Evolutionary conservation across 2,329 filamentous ascomycete genomes (phyloP).

Genomic region (Elsinoe necatrix): DNA sequence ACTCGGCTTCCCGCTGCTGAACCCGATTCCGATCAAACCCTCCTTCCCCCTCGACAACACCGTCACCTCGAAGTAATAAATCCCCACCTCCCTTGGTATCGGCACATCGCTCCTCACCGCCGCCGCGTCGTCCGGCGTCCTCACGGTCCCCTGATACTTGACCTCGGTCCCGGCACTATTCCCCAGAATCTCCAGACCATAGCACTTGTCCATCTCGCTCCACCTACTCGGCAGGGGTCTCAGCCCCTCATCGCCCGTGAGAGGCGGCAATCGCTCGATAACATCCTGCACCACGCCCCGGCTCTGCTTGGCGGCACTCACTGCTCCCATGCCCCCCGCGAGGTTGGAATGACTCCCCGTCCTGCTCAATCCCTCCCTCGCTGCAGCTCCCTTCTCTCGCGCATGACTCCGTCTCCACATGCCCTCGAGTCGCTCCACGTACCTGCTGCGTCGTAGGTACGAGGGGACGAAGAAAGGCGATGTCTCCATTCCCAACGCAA

Average conservation of each 20-base stretch:
- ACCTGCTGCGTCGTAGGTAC: constrained; percentile 69
- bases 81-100: constrained; percentile 82
- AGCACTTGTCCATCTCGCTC: constrained; percentile 70
- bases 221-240: constrained; percentile 70
- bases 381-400: constrained; percentile 43
- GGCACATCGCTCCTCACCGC: constrained; percentile 73
- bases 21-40: constrained; percentile 49
- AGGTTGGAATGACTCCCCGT: constrained; percentile 26
- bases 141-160: constrained; percentile 48
- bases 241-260: constrained; percentile 47
- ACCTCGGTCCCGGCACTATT: constrained; percentile 63
- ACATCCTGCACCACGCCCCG: constrained; percentile 70
- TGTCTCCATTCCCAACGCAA: constrained; percentile 20
- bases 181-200: constrained; percentile 62
- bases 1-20: constrained; percentile 51
- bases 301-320: constrained; percentile 44
- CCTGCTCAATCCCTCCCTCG: constrained; percentile 34
- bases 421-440: constrained; percentile 64
- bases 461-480: constrained; percentile 69
- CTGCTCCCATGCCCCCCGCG: constrained; percentile 47
- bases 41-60: constrained; percentile 60
- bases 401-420: background rate
- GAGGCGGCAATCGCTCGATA: constrained; percentile 61
- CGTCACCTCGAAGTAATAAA: constrained; percentile 85
- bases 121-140: constrained; percentile 64